phyloP scores from a whole-genome alignment of 306 rosid genomes.

The Sicyos edulis region DNA sequence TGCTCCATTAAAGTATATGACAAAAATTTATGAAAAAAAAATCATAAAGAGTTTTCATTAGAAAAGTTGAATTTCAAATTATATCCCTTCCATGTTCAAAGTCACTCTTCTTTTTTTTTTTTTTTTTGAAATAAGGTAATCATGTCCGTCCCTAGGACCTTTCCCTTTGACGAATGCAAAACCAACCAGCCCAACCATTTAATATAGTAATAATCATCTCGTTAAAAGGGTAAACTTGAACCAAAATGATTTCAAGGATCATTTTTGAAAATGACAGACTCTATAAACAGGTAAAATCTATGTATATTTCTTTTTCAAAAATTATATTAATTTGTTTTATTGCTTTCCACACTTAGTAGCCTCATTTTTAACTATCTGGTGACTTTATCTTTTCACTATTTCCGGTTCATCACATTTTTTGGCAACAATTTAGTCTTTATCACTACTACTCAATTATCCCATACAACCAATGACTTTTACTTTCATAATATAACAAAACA shows the following conservation, averaged over 20 bases:
- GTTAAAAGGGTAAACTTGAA: not conserved
- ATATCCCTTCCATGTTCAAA: not conserved
- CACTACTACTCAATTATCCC: not conserved
- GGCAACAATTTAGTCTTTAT: not conserved
- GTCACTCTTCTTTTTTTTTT: too few species aligned
- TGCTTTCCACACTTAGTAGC: not conserved
- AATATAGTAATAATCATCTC: too few species aligned
- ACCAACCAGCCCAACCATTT: not conserved
- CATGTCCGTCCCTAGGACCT: too few species aligned
- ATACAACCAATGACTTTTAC: not conserved
- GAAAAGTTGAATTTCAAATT: not conserved
- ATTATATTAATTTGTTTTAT: not conserved
- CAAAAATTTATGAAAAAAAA: too few species aligned
- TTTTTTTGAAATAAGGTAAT: too few species aligned
- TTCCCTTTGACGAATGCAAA: not conserved
- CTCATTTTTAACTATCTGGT: not conserved
- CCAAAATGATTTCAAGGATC: not conserved
- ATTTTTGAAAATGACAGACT: not conserved
- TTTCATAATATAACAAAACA: not conserved
- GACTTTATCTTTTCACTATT: not conserved
- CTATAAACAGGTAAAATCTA: not conserved
- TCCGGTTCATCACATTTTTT: conserved; percentile 1
- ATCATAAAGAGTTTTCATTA: not conserved
- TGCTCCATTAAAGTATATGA: too few species aligned
- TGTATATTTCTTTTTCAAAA: too few species aligned